These are phyloP conservation scores for Boletales sp. DNA, from an alignment of 768 basidiomycete species.

Conservation along the genomic window DNA sequence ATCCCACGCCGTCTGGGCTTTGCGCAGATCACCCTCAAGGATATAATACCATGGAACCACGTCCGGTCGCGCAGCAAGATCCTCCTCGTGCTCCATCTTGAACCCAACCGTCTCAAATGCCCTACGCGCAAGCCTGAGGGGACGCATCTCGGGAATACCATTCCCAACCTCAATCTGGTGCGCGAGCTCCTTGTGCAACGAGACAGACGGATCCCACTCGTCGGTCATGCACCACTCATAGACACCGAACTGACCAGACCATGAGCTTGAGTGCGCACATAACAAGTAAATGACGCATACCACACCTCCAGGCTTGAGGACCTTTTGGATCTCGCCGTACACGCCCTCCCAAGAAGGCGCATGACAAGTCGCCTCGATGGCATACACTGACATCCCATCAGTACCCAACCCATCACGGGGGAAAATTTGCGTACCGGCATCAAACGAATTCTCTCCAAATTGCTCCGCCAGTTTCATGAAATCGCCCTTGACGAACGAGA, in stretches of 20 bases:
- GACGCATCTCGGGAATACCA: slow-evolving; percentile 97
- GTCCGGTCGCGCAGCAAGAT: slow-evolving; percentile 83
- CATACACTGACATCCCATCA: slow-evolving; percentile 62
- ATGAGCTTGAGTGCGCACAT: not conserved
- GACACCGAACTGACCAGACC: slow-evolving; percentile 72
- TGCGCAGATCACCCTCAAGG: slow-evolving; percentile 86
- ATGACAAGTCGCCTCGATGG: slow-evolving; percentile 97
- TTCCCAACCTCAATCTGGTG: slow-evolving; percentile 93
- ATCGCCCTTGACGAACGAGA: slow-evolving; percentile 87
- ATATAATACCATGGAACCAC: slow-evolving; percentile 93
- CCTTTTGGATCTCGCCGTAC: slow-evolving; percentile 88
- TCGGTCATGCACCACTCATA: slow-evolving; percentile 99
- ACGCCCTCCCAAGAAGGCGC: slow-evolving; percentile 96
- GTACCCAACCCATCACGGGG: not conserved
- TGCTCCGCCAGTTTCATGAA: slow-evolving; percentile 93
- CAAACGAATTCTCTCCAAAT: slow-evolving; percentile 91
- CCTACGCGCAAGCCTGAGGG: slow-evolving; percentile 60
- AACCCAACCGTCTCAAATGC: slow-evolving; percentile 86
- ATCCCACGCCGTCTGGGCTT: slow-evolving; percentile 94
- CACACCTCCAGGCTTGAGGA: slow-evolving; percentile 93
- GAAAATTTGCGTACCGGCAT: slow-evolving; percentile 66
- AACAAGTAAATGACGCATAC: slow-evolving; percentile 45
- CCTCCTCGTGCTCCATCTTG: slow-evolving; percentile 86
- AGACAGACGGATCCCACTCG: slow-evolving; percentile 80
- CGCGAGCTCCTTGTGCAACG: slow-evolving; percentile 84